phyloP scores from a whole-genome alignment of 2,329 filamentous ascomycete genomes.

The Apiospora phragmitis region DNA sequence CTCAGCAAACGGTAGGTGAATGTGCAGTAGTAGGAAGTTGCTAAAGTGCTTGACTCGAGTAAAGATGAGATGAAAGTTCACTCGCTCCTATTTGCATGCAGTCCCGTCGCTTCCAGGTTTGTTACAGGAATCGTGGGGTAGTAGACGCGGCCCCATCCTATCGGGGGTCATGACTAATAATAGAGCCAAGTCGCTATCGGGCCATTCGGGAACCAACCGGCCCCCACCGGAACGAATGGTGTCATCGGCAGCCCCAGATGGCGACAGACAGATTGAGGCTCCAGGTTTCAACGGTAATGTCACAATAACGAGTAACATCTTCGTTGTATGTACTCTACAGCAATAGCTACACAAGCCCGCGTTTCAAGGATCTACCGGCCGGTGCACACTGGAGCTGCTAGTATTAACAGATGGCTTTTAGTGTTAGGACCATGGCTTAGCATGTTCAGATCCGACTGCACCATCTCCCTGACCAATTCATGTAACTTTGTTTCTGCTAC shows the following conservation, averaged over 20 bases:
- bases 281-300: no score
- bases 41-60: not conserved
- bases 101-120: not conserved
- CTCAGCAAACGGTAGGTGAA: not conserved
- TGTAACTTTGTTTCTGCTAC: no score
- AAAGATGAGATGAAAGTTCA: not conserved
- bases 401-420: no score
- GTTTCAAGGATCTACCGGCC: no score
- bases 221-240: not conserved
- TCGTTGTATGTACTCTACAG: no score
- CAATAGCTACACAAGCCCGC: no score
- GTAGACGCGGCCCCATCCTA: not conserved
- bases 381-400: no score
- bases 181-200: not conserved
- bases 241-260: not conserved
- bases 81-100: not conserved
- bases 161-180: not conserved
- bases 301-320: no score
- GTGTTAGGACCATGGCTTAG: no score
- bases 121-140: not conserved
- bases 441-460: no score
- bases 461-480: no score
- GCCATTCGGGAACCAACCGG: not conserved
- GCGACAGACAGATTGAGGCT: not conserved
- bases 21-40: not conserved